Evolutionary conservation across 352 stramenopile species (phyloP).

Genomic region (Phytophthora sansomeana): DNA sequence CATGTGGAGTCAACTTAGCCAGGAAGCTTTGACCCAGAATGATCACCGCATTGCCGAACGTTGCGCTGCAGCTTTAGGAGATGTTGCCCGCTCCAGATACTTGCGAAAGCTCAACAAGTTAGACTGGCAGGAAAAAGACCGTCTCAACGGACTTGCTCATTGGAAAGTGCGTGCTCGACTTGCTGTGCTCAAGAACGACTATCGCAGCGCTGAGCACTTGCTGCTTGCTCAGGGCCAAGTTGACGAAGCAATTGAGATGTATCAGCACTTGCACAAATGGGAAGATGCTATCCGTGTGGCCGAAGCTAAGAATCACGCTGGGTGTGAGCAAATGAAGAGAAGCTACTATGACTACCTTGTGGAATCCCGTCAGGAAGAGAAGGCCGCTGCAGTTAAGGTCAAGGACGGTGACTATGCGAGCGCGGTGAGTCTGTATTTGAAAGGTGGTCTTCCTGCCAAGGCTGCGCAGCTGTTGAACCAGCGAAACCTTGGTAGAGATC

Average conservation of each 20-base stretch:
- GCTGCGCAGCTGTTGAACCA: conserved; percentile 89
- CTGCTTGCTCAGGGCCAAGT: conserved; percentile 92
- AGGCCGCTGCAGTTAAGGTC: conserved; percentile 92
- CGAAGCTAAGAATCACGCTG: conserved; percentile 80
- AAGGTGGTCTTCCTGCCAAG: conserved; percentile 92
- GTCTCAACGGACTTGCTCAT: conserved; percentile 82
- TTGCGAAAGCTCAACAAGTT: conserved; percentile 93
- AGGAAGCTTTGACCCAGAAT: conserved; percentile 86
- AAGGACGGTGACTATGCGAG: conserved; percentile 91
- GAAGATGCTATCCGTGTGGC: conserved; percentile 95
- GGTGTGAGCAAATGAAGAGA: conserved; percentile 89
- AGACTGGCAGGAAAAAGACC: conserved; percentile 79
- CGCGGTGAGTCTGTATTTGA: conserved; percentile 94
- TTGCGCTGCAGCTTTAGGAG: conserved; percentile 91
- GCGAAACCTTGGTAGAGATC: conserved; percentile 87
- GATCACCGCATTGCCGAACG: conserved; percentile 92
- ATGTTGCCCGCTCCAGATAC: conserved; percentile 91
- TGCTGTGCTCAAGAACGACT: conserved; percentile 91
- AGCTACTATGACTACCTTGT: conserved; percentile 95
- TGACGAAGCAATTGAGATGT: conserved; percentile 96
- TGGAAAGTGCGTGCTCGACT: conserved; percentile 89
- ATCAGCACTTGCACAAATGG: conserved; percentile 94
- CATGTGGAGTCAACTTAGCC: conserved; percentile 94
- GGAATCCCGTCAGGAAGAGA: conserved; percentile 93
- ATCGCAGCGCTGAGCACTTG: conserved; percentile 91